Conservation (phyloP, 805 yeast species). For the Ogataea kodamae region DNA sequence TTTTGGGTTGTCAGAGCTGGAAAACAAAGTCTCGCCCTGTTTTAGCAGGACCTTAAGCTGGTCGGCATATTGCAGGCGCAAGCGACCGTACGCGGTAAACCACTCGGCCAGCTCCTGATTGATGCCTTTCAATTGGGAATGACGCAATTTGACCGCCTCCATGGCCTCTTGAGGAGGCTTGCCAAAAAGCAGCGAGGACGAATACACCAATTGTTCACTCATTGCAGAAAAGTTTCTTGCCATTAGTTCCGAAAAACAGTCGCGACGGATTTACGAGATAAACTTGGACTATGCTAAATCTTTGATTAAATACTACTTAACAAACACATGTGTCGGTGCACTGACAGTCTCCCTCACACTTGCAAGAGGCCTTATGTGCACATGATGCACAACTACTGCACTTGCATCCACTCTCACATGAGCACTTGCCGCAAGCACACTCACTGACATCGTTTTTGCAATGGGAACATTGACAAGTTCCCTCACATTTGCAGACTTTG, state of each 20-base stretch:
- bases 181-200: slow-evolving; percentile 33
- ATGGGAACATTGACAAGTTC: slow-evolving; percentile 7
- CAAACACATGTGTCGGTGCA: slow-evolving; percentile 4
- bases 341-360: slow-evolving; percentile 8
- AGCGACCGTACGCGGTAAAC: slow-evolving; percentile 50
- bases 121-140: slow-evolving; percentile 49
- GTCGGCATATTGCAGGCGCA: slow-evolving; percentile 45
- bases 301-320: slow-evolving; percentile 1
- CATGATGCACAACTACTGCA: slow-evolving; percentile 9
- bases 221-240: slow-evolving; percentile 13
- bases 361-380: slow-evolving; percentile 4
- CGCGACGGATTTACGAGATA: too few relatives aligned
- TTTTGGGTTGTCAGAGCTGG: slow-evolving; percentile 36
- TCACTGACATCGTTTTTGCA: neutral
- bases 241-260: slow-evolving; percentile 10
- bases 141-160: slow-evolving; percentile 55
- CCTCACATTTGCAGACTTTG: slow-evolving; percentile 10
- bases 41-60: slow-evolving; percentile 41
- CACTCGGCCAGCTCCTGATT: slow-evolving; percentile 62
- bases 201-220: slow-evolving; percentile 26
- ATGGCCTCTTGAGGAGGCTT: slow-evolving; percentile 57
- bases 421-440: slow-evolving; percentile 12
- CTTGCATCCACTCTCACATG: slow-evolving; percentile 13
- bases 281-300: too few relatives aligned
- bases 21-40: slow-evolving; percentile 35